phyloP scores from a whole-genome alignment of 805 yeast genomes.

The Kockiozyma suomiensis region DNA sequence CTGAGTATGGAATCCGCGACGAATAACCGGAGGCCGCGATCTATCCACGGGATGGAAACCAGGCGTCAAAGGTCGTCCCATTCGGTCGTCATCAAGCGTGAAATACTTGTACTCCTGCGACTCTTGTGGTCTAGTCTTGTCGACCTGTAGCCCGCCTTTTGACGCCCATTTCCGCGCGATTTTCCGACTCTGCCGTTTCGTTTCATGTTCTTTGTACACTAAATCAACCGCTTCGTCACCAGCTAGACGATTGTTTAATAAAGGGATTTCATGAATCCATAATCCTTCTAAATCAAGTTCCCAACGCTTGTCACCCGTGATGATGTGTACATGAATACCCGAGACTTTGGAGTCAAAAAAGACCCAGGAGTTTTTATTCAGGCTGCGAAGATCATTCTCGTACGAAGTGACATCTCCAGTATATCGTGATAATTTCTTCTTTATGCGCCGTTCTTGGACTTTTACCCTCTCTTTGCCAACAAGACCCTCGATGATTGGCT shows the following conservation, averaged over 20 bases:
- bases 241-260: conserved; percentile 2
- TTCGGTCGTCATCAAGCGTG: background rate
- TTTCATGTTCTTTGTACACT: background rate
- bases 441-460: conserved; percentile 54
- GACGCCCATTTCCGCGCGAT: conserved; percentile 13
- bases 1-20: conserved; percentile 10
- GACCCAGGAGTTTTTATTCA: conserved; percentile 71
- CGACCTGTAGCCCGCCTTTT: conserved; percentile 10
- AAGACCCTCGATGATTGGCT: conserved; percentile 72
- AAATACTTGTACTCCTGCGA: conserved; percentile 12
- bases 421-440: conserved; percentile 56
- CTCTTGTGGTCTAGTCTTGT: conserved; percentile 5
- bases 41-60: conserved; percentile 6
- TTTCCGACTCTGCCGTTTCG: conserved; percentile 7
- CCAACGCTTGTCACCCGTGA: conserved; percentile 69
- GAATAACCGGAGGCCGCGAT: background rate
- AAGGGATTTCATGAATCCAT: conserved; percentile 47
- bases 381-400: conserved; percentile 55
- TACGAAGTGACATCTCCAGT: conserved; percentile 55
- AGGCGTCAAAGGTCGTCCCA: background rate
- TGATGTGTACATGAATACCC: conserved; percentile 67
- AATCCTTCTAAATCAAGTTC: conserved; percentile 71
- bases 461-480: conserved; percentile 59
- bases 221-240: background rate
- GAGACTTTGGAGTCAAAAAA: conserved; percentile 69